Conservation (phyloP, 2,329 filamentous ascomycete species). For the Cercospora berteroae region DNA sequence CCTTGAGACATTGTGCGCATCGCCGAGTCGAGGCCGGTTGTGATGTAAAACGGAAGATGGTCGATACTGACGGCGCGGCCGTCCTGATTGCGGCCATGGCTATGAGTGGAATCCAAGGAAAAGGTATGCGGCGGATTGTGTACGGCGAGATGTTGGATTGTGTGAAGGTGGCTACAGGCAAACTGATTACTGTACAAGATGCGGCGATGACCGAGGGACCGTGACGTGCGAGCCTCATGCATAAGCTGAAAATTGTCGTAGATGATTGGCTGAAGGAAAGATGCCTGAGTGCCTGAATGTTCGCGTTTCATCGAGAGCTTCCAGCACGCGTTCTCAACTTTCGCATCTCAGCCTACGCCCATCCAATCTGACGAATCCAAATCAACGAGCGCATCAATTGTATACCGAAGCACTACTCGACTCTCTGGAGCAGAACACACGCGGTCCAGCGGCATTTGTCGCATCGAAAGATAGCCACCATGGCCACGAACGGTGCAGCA, state of each 20-base stretch:
- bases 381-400: background rate
- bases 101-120: background rate
- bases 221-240: constrained; percentile 6
- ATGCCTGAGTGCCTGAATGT: background rate
- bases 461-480: constrained; percentile 8
- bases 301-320: background rate
- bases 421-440: background rate
- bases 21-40: constrained; percentile 30
- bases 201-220: background rate
- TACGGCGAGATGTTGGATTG: background rate
- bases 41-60: constrained; percentile 40
- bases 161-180: background rate
- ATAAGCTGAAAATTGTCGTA: too few species aligned
- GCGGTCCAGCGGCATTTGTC: background rate
- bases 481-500: constrained; percentile 31
- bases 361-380: background rate
- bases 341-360: background rate
- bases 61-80: constrained; percentile 31
- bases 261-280: background rate
- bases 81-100: constrained; percentile 36
- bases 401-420: background rate
- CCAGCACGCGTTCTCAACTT: constrained; percentile 1
- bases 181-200: constrained; percentile 6
- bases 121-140: background rate
- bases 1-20: constrained; percentile 46